These are phyloP conservation scores for Aspergillus heteromorphus DNA, from an alignment of 495 filamentous ascomycete genomes.

Conservation along the genomic window DNA sequence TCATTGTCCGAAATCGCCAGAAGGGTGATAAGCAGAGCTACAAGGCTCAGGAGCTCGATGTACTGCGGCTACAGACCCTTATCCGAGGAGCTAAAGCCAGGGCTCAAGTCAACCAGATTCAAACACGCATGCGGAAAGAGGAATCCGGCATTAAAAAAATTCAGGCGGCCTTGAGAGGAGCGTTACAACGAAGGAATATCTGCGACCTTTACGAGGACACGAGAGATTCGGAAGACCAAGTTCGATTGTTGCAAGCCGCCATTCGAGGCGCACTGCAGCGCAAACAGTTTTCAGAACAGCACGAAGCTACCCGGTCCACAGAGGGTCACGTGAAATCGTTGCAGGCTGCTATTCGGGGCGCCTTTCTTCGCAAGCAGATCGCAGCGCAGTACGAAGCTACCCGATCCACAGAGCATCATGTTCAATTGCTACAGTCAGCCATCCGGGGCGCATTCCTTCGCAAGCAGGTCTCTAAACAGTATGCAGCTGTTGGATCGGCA, in stretches of 20 bases:
- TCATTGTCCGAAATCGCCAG: slow-evolving; percentile 63
- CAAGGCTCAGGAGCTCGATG: slow-evolving; percentile 62
- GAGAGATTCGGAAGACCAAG: slow-evolving; percentile 39
- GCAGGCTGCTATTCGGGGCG: slow-evolving; percentile 59
- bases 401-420: slow-evolving; percentile 37
- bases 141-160: slow-evolving; percentile 52
- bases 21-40: slow-evolving; percentile 58
- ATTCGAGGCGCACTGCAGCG: slow-evolving; percentile 53
- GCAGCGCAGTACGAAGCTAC: slow-evolving; percentile 36
- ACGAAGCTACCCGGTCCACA: slow-evolving; percentile 33
- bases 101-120: slow-evolving; percentile 58
- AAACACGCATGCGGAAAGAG: slow-evolving; percentile 53
- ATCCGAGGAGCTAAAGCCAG: slow-evolving; percentile 73
- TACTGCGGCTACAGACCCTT: slow-evolving; percentile 78
- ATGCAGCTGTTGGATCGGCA: slow-evolving; percentile 41
- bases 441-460: slow-evolving; percentile 9
- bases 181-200: slow-evolving; percentile 47
- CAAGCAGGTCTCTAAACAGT: slow-evolving; percentile 23
- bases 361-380: slow-evolving; percentile 35
- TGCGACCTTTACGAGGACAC: slow-evolving; percentile 43
- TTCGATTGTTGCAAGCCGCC: slow-evolving; percentile 66
- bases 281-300: slow-evolving; percentile 32
- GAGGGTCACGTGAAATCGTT: slow-evolving; percentile 48
- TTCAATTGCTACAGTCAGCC: slow-evolving; percentile 40
- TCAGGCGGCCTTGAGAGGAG: slow-evolving; percentile 58